phyloP scores from a whole-genome alignment of 139 green algal genomes.

The Chlamydomonas applanata region DNA sequence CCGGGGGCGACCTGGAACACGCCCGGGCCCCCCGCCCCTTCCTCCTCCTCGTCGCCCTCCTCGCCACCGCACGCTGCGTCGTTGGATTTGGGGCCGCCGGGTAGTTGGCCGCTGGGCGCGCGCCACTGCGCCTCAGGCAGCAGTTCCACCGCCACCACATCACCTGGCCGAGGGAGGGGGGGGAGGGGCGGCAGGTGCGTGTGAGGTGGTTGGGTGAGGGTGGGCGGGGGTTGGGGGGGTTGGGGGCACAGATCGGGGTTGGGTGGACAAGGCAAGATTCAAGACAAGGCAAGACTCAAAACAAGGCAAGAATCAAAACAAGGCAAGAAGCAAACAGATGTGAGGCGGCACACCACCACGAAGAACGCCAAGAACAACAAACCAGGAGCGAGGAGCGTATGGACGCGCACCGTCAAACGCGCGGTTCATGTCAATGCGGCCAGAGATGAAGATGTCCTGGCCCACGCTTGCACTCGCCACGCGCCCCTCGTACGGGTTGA shows the following conservation, averaged over 20 bases:
- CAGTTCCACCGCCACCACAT: constrained; percentile 75
- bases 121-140: constrained; percentile 80
- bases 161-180: constrained; percentile 26
- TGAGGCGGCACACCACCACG: neutral
- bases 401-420: constrained; percentile 63
- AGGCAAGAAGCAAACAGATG: neutral
- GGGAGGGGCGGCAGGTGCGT: too few species aligned
- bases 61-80: constrained; percentile 22
- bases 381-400: neutral
- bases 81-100: constrained; percentile 2
- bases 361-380: too few species aligned
- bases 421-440: constrained; percentile 76
- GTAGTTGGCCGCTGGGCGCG: constrained; percentile 35
- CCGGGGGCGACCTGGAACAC: constrained; percentile 52
- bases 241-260: too few species aligned
- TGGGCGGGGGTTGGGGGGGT: too few species aligned
- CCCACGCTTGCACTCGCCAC: constrained; percentile 67
- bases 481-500: constrained; percentile 80
- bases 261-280: too few species aligned
- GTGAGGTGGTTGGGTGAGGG: too few species aligned
- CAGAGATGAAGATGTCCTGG: constrained; percentile 75
- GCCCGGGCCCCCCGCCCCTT: constrained; percentile 25
- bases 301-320: too few species aligned
- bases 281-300: neutral
- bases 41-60: constrained; percentile 31